A percentile compares a stretch with the other conserved stretches of the same genome.
Evolutionary conservation across 352 stramenopile genomes (phyloP).

Genomic region (Globisporangium middletonii): DNA sequence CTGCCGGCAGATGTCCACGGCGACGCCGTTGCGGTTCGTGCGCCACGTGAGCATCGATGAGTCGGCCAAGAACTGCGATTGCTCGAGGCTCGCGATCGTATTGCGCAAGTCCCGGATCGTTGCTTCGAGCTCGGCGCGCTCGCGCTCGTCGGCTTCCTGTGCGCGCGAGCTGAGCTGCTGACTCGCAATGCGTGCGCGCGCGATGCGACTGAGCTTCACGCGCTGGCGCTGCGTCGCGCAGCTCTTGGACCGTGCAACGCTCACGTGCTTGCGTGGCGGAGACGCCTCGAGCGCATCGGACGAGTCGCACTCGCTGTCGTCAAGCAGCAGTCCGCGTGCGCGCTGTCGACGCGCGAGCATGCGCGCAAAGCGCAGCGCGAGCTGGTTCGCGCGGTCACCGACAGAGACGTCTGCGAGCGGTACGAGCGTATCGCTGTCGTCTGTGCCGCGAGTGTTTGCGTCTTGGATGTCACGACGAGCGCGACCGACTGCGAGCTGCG

Average conservation of each 20-base stretch:
- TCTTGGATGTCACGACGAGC: no score
- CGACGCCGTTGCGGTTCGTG: constrained; percentile 31
- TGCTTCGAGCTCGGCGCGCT: constrained; percentile 15
- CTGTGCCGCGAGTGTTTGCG: no score
- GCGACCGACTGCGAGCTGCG: no score
- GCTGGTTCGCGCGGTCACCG: constrained; percentile 3
- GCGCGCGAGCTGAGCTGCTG: neutral
- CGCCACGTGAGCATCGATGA: constrained; percentile 31
- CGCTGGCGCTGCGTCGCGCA: constrained; percentile 21
- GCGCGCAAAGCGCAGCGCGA: constrained; percentile 35
- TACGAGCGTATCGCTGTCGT: neutral
- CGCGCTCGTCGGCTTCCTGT: constrained; percentile 4
- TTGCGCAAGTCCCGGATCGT: constrained; percentile 18
- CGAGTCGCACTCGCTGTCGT: neutral
- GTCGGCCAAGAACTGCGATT: constrained; percentile 29
- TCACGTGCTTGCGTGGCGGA: neutral
- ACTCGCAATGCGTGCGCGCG: neutral
- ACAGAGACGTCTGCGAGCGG: neutral
- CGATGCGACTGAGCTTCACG: neutral
- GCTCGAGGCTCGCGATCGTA: constrained; percentile 33
- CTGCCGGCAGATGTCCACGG: constrained; percentile 31
- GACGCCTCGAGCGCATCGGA: neutral
- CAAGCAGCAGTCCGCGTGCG: constrained; percentile 1
- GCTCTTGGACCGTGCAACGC: constrained; percentile 17
- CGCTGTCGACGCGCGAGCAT: constrained; percentile 27